Evolutionary conservation across 208 protist species (phyloP).

Genomic region (Balamuthia mandrillaris): DNA sequence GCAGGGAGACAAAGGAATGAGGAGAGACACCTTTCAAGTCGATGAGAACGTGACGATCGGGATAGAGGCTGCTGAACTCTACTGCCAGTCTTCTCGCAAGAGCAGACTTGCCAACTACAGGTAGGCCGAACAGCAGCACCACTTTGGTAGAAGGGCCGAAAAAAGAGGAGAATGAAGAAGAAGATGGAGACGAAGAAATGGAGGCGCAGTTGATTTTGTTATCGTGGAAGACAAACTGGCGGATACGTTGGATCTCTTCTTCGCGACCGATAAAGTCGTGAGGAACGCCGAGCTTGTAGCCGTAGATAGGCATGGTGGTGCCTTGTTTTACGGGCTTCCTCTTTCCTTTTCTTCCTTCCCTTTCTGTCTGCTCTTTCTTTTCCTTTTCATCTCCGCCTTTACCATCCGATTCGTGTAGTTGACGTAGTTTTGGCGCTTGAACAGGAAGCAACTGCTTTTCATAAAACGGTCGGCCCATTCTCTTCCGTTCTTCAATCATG

Average conservation of each 20-base stretch:
- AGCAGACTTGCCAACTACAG: slow-evolving; percentile 21
- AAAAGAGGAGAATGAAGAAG: no score
- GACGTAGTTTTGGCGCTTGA: no score
- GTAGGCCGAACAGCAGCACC: no score
- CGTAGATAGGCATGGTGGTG: no score
- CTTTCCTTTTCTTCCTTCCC: no score
- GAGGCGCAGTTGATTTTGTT: not conserved
- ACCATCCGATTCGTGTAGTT: no score
- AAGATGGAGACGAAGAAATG: slow-evolving; percentile 7
- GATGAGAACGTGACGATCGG: not conserved
- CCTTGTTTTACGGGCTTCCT: no score
- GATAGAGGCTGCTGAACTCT: not conserved
- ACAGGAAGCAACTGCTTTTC: no score
- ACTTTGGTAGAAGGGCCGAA: no score
- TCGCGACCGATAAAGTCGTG: slow-evolving; percentile 31
- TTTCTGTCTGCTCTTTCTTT: no score
- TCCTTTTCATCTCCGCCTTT: no score
- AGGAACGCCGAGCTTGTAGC: no score
- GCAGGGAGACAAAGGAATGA: not conserved
- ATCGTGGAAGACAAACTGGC: not conserved
- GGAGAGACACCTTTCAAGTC: not conserved
- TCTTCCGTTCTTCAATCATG: not conserved
- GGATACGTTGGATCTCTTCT: slow-evolving; percentile 8
- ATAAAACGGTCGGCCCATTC: not conserved
- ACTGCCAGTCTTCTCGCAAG: not conserved